A percentile compares a stretch with the other conserved stretches of the same genome.
Evolutionary conservation across 306 rosid species (phyloP).

Genomic region (Arachis stenosperma): DNA sequence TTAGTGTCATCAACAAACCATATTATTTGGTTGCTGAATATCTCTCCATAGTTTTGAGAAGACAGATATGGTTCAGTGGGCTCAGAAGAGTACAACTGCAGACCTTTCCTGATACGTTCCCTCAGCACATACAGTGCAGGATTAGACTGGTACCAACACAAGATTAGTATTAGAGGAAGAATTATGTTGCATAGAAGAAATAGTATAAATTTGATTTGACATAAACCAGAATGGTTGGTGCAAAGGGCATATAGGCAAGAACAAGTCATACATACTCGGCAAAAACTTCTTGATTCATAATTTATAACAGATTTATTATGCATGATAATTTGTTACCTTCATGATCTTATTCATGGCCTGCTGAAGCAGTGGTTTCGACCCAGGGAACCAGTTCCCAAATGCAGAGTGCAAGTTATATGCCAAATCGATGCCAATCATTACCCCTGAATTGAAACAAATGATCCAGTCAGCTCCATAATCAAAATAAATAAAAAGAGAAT

Average conservation of each 20-base stretch:
- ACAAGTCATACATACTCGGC: not conserved
- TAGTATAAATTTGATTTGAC: not conserved
- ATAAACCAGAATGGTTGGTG: not conserved
- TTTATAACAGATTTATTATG: slow-evolving; percentile 7
- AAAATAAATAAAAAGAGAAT: not conserved
- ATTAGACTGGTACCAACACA: slow-evolving; percentile 82
- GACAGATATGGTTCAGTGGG: slow-evolving; percentile 98
- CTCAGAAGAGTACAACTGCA: slow-evolving; percentile 98
- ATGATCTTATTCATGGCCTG: slow-evolving; percentile 99
- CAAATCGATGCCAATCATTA: slow-evolving; percentile 96
- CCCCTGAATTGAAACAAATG: slow-evolving; percentile 60
- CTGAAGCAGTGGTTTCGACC: slow-evolving; percentile 93
- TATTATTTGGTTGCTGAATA: slow-evolving; percentile 96
- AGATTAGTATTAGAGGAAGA: slow-evolving; percentile 35
- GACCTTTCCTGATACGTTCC: slow-evolving; percentile 96
- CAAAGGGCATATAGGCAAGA: not conserved
- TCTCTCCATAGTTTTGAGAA: slow-evolving; percentile 98
- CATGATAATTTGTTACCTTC: slow-evolving; percentile 61
- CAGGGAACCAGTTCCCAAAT: slow-evolving; percentile 99
- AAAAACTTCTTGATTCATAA: not conserved
- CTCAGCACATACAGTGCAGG: slow-evolving; percentile 98
- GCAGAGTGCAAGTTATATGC: slow-evolving; percentile 99
- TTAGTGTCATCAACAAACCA: slow-evolving; percentile 99
- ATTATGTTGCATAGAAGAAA: slow-evolving; percentile 11
- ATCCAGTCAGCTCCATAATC: slow-evolving; percentile 10